phyloP scores from a whole-genome alignment of 495 filamentous ascomycete species.

The Geoglossum glabrum region DNA sequence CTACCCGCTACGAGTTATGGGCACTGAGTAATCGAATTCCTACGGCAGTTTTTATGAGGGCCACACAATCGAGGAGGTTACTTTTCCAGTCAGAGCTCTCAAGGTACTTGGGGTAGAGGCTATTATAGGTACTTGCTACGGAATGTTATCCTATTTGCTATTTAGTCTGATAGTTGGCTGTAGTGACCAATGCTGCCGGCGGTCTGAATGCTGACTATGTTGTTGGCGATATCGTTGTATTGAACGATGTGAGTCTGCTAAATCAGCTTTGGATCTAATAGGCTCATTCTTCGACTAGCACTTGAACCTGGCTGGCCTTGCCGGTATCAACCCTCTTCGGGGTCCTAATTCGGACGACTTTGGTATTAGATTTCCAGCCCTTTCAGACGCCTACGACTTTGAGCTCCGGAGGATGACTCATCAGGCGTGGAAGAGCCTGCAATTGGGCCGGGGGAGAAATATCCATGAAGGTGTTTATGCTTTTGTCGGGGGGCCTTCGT shows the following conservation, averaged over 20 bases:
- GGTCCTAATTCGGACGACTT: constrained; percentile 50
- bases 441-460: constrained; percentile 21
- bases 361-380: constrained; percentile 47
- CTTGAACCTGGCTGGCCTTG: constrained; percentile 52
- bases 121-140: constrained; percentile 31
- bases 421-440: constrained; percentile 34
- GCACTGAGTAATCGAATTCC: background rate
- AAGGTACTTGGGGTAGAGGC: constrained; percentile 44
- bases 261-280: background rate
- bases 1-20: background rate
- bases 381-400: constrained; percentile 63
- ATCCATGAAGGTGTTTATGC: constrained; percentile 61
- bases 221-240: constrained; percentile 51
- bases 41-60: constrained; percentile 58
- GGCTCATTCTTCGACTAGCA: constrained; percentile 28
- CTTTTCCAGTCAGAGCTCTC: constrained; percentile 52
- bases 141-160: constrained; percentile 4
- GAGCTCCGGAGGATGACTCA: constrained; percentile 40
- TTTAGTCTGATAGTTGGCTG: background rate
- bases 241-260: constrained; percentile 39
- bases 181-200: constrained; percentile 61
- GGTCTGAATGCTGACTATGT: constrained; percentile 46
- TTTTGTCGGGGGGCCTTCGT: constrained; percentile 53
- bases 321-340: constrained; percentile 48
- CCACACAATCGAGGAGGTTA: constrained; percentile 43